Evolutionary conservation across 306 rosid species (phyloP), one percentile per base, ranked within the genome.

Genomic region (Castanospermum australe): DNA sequence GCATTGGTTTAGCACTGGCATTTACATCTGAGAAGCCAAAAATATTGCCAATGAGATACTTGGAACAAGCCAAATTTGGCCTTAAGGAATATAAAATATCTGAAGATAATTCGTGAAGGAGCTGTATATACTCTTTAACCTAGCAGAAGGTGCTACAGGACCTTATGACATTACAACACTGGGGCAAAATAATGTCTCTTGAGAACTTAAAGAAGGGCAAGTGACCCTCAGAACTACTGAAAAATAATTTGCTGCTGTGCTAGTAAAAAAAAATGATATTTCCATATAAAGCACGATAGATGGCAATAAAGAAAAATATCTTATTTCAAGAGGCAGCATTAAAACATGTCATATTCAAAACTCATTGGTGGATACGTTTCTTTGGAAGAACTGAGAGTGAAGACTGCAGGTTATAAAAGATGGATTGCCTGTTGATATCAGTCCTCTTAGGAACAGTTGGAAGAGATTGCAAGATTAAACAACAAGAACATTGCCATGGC

Each of bases 21-120:
- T 73, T 75, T 70, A 6, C 83, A 57, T 80, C 87, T 15, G 82
- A 77, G 74, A 93, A 74, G 79, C 94, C 94, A 89, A 88, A 94
- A 72, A 94, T 87, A 64, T 82, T 44, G 32, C 48, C 45, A 66
- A 82, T 63, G 73, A 92, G 92, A 84, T 66, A 8, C 76, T 85
- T 79, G 3, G 94, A 86, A 64, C 79, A 70, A 47, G 79, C 78
- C 79, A 82, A 47, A 81, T 90, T 91, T 45, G 96, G 88, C 86
- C 79, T 84, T 50, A 85, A 57, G 52, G 87, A 90, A 84, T 82
- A 71, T 66, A 92, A 90, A 59, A 88, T 77, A 89, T 92, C 97
- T 94, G 89, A 72, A 54, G 59, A 84, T 71, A 75, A 75, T 67
- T 33, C 21, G 78, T 89, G 60, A 94, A 92, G 92, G 87, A 77